phyloP scores from a whole-genome alignment of 1,284 basidiomycete species.

The Malassezia furfur region DNA sequence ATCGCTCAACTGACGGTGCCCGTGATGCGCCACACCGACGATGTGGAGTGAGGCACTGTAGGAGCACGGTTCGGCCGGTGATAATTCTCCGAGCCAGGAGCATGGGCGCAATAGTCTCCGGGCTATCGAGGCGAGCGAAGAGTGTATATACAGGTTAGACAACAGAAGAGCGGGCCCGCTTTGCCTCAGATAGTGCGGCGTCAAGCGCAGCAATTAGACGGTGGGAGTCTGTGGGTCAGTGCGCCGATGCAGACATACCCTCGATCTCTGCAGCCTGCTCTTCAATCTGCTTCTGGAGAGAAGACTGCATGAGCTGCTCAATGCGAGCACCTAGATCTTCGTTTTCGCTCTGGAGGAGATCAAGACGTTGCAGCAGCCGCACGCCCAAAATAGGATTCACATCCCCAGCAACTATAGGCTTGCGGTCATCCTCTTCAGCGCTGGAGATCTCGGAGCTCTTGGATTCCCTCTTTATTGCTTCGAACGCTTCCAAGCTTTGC shows the following conservation, averaged over 20 bases:
- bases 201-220: constrained; percentile 9
- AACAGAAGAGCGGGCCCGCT: background rate
- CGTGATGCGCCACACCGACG: no score
- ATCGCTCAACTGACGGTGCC: no score
- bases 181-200: background rate
- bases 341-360: constrained; percentile 14
- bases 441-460: no score
- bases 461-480: background rate
- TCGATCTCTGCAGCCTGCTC: background rate
- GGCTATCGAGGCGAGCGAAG: no score
- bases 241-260: background rate
- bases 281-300: background rate
- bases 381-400: constrained; percentile 7
- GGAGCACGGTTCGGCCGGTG: no score
- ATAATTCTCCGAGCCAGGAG: no score
- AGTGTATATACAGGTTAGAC: no score
- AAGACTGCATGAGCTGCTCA: background rate
- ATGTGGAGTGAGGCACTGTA: no score
- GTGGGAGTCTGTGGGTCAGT: constrained; percentile 15
- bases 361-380: constrained; percentile 10
- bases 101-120: no score
- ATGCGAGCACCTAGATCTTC: constrained; percentile 6
- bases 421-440: no score
- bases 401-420: background rate
- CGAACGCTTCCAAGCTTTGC: background rate